Base-by-base conservation (phyloP, 169 alveolate genomes). In the Cyclospora cayetanensis region DNA sequence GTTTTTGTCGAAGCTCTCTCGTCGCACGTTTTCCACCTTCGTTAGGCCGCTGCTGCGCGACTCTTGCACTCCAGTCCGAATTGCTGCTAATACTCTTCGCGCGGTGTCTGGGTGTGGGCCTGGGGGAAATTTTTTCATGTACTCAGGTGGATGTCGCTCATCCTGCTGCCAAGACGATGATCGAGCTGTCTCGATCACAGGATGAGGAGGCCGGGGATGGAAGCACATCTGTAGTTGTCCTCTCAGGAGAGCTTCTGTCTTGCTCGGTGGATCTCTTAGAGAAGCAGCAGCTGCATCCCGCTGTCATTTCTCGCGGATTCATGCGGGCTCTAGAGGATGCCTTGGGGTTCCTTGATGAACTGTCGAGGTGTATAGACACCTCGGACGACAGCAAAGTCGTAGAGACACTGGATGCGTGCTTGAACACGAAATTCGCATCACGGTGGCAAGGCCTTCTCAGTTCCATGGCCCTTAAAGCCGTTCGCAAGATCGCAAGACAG, bases 131-230 rank as follows among this genome's bases (percentile, higher is more conserved):
- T n/a, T n/a, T 50, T 37, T 37, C 25, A 11, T 27, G 42, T 50
- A 12, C 60, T 0, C 90, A 95, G 97, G 97, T 98, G 65, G 99
- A 99, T 93, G 99, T 98, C 63, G 97, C 98, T 29, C 99, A 99
- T 93, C 99, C 99, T 0, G 99, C 99, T 4, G 99, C 99, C 35
- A 98, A 98, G 93, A 96, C 99, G 37, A 97, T 99, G 97, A 99
- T 99, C 72, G 99, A 98, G 93, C 95, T 99, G 68, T 97, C 99
- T 41, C 95, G 99, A 70, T 96, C 99, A 4, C 99, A 98, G 95
- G 99, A 99, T 94, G 99, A 99, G 94, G 99, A 99, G 93, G 99
- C 89, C 18, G 99, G 99, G 29, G 99, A 99, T 94, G 99, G 99
- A 2, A 99, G 98, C 22, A 99, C 99, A 37, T 97, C 99, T 37